These are phyloP conservation scores for Saccharomycopsis sp. DNA, from an alignment of 805 yeast species.

Conservation along the genomic window DNA sequence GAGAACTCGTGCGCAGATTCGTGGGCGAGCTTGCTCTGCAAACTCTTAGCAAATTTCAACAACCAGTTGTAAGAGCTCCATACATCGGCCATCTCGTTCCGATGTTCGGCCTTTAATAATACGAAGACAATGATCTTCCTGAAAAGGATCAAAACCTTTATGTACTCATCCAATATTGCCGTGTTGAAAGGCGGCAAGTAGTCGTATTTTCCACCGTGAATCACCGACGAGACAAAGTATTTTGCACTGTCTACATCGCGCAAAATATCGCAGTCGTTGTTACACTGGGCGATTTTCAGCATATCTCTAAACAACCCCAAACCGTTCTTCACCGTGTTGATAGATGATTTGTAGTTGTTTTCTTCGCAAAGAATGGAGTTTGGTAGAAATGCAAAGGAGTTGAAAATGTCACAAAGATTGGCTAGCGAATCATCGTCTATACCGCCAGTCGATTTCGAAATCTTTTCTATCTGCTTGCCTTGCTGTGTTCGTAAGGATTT, in stretches of 20 bases:
- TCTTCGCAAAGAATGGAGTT: not conserved
- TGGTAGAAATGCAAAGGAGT: not conserved
- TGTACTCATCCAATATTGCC: not conserved
- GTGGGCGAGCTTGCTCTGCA: not conserved
- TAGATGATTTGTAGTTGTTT: not conserved
- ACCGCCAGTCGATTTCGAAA: not conserved
- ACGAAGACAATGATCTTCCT: not conserved
- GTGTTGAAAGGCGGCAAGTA: not conserved
- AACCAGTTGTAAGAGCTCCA: not conserved
- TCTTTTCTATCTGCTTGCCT: not conserved
- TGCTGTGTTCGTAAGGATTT: not conserved
- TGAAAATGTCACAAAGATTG: not conserved
- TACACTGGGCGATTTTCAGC: not conserved
- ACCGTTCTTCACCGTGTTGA: constrained; percentile 1
- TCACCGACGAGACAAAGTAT: not conserved
- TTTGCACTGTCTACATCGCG: not conserved
- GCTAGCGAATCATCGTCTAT: not conserved
- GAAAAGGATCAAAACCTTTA: not conserved
- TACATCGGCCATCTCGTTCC: not conserved
- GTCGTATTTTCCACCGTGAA: not conserved
- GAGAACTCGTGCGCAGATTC: not conserved
- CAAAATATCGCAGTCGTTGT: not conserved
- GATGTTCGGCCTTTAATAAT: not conserved
- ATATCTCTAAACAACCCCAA: constrained; percentile 3
- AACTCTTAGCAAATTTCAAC: not conserved